Percentiles rank a stretch among this genome's conserved stretches.
These are phyloP conservation scores for Parietichytrium sp. DNA, from an alignment of 108 stramenopile genomes.

Conservation along the genomic window DNA sequence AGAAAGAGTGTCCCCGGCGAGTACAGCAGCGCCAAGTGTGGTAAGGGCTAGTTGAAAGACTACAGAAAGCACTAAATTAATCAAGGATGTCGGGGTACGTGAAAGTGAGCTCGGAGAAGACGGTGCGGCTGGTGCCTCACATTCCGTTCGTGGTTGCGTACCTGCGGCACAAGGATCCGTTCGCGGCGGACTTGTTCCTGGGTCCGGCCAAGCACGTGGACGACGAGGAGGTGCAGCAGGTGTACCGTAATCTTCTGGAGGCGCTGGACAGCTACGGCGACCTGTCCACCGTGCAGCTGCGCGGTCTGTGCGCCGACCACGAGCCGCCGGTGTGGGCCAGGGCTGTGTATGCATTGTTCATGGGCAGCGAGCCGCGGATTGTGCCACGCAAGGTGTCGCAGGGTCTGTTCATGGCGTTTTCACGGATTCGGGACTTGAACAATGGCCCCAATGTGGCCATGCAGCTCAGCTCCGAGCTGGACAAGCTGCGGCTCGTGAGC, in stretches of 20 bases:
- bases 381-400: neutral
- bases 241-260: neutral
- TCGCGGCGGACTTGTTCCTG: neutral
- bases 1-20: too few relatives aligned
- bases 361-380: neutral
- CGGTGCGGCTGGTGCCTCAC: conserved; percentile 26
- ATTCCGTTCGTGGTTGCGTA: neutral
- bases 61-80: too few relatives aligned
- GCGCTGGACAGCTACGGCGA: conserved; percentile 14
- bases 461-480: neutral
- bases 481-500: neutral
- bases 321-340: neutral
- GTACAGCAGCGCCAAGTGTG: too few relatives aligned
- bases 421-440: neutral
- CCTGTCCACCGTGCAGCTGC: conserved; percentile 8
- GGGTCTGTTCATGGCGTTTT: neutral
- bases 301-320: neutral
- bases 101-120: too few relatives aligned
- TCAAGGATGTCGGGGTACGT: too few relatives aligned
- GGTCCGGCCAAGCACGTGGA: neutral
- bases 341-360: neutral
- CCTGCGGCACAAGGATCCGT: neutral
- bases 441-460: neutral
- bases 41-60: too few relatives aligned
- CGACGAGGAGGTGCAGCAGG: neutral